Conservation (phyloP, 352 stramenopile species). For the Phytopythium boreale region DNA sequence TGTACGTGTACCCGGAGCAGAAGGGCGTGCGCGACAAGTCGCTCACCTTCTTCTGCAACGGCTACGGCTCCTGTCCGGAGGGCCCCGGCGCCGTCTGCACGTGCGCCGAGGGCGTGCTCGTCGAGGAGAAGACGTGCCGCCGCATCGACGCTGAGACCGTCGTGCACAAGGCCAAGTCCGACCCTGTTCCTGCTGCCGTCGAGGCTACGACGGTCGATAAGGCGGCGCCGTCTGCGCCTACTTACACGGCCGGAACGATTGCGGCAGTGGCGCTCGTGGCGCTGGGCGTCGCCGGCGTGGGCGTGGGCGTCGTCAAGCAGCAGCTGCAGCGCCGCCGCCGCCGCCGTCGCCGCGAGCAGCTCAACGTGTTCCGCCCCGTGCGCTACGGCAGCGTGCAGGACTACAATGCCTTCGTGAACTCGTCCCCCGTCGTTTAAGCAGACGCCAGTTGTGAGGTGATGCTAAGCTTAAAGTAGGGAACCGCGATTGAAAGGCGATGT, state of each 20-base stretch:
- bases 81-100: slow-evolving; percentile 58
- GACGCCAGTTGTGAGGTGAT: no score
- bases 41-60: slow-evolving; percentile 60
- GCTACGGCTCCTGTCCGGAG: slow-evolving; percentile 55
- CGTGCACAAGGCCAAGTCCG: neutral
- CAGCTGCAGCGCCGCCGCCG: slow-evolving; percentile 21
- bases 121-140: slow-evolving; percentile 50
- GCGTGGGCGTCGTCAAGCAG: slow-evolving; percentile 26
- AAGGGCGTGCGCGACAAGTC: slow-evolving; percentile 61
- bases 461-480: no score
- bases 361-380: slow-evolving; percentile 31
- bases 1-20: slow-evolving; percentile 54
- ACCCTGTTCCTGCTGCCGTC: neutral
- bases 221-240: neutral
- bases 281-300: slow-evolving; percentile 14
- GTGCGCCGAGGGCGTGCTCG: slow-evolving; percentile 33
- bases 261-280: slow-evolving; percentile 21
- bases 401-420: slow-evolving; percentile 1
- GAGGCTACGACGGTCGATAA: slow-evolving; percentile 6
- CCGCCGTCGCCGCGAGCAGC: slow-evolving; percentile 20
- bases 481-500: no score
- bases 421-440: neutral
- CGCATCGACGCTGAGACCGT: slow-evolving; percentile 60
- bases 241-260: neutral
- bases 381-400: slow-evolving; percentile 52